Evolutionary conservation across 306 rosid species (phyloP), one percentile per base, ranked within the genome.

Genomic region (Quercus rubra): DNA sequence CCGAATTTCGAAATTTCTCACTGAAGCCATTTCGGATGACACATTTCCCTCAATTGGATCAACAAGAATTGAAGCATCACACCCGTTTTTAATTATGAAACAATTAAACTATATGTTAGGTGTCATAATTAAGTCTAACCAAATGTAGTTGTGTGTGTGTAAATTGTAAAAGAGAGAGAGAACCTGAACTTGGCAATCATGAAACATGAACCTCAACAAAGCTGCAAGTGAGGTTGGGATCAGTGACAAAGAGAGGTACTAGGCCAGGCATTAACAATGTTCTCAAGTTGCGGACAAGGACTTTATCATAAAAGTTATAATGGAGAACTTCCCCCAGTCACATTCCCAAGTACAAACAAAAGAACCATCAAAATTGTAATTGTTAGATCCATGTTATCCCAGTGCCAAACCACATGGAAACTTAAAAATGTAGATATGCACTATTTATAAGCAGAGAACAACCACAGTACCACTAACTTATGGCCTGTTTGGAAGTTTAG

Each of bases 141-240:
- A 33, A 20, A 66, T 66, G 23, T 30, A 3, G 30, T 19, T 21
- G 41, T 4, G 18, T 28, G 70, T 13, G 38, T 27, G n/a, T 25
- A 25, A 25, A 21, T 21, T 21, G 23, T 21, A 14, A n/a, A 18
- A 18, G 33, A 59, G 5, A 46, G 52, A 46, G 68, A 59, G 23
- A 31, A 70, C 86, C 79, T 77, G 81, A 67, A 84, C 84, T 77
- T 84, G 87, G 79, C 87, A 84, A 41, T 84, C 87, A 72, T 80
- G 84, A 76, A 84, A 84, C 82, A 80, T 31, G 55, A 84, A 84
- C 87, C 87, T 84, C 84, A 80, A 73, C 28, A 80, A 76, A 80
- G 87, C 84, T 8, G 84, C 79, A 69, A 84, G 77, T 13, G 79
- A 33, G 70, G 82, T n/a, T 73, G n/a, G 74, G 55, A 80, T 84